A percentile compares a stretch with the other conserved stretches of the same genome.
Conservation (phyloP, 2,329 filamentous ascomycete genomes). For the Fusarium globosum region DNA sequence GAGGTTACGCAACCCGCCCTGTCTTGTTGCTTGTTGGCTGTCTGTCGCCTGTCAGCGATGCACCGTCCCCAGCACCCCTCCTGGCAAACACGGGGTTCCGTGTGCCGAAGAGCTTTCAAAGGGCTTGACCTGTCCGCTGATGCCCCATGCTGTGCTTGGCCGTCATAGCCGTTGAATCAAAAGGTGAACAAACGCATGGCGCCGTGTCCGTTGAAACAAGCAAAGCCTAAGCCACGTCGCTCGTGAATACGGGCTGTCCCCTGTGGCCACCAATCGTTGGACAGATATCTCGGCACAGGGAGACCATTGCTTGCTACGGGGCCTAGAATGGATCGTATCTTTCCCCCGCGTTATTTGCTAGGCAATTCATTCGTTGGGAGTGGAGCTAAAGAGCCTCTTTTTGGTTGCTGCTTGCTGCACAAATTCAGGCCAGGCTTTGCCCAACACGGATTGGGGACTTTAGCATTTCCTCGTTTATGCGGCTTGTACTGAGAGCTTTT, state of each 20-base stretch:
- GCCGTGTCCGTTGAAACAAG: conserved; percentile 25
- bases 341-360: conserved; percentile 18
- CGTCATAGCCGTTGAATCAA: conserved; percentile 16
- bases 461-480: conserved; percentile 24
- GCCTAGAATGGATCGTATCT: conserved; percentile 13
- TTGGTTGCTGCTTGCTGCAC: conserved; percentile 14
- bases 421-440: conserved; percentile 12
- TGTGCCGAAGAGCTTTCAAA: not conserved
- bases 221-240: conserved; percentile 34
- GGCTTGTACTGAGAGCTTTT: conserved; percentile 10
- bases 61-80: conserved; percentile 5
- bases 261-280: conserved; percentile 29
- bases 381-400: conserved; percentile 26
- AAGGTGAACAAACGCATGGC: conserved; percentile 18
- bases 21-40: not conserved
- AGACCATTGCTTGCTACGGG: conserved; percentile 23
- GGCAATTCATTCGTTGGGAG: conserved; percentile 24
- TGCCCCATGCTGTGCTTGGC: not conserved
- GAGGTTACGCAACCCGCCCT: conserved; percentile 18
- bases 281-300: conserved; percentile 21
- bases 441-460: conserved; percentile 18
- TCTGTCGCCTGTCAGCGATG: conserved; percentile 21
- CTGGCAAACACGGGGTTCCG: conserved; percentile 22
- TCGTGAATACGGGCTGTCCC: conserved; percentile 37
- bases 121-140: not conserved